Evolutionary conservation across 1,139 yeast species (phyloP), one percentile per base, ranked within the genome.

Genomic region (Yamadazyma sp.): DNA sequence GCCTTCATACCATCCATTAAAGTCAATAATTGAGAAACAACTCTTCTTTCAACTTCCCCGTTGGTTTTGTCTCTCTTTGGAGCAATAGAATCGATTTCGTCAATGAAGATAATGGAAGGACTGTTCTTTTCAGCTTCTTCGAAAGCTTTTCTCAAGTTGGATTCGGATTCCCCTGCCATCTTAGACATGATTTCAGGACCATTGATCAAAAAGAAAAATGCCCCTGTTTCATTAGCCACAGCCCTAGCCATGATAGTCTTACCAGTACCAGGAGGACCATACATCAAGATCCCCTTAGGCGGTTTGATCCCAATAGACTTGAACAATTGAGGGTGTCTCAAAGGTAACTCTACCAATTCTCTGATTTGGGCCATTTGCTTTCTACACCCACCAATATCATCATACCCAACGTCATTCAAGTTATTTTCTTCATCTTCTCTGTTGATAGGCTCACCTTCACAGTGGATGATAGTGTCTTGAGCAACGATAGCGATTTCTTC

Each of bases 121-220:
- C 98, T 92, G 64, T 94, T 89, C 75, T 92, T 92, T 71, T 92
- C 98, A 38, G 99, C 98, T 70, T 92, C 98, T 68, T 92, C 99
- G 57, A 92, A 92, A 4, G 98, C 98, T 71, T 91, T 91, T 73
- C 99, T 83, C 65, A 92, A 76, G 59, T 92, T 92, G 32, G 96
- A 87, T 72, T 92, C 99, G 17, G 97, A 88, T 69, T 92, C 99
- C 73, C 99, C 99, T 35, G 99, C 98, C 99, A 92, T 92, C 72
- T 92, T 92, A 42, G 98, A 89, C 98, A 92, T 92, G 61, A 92
- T 95, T 70, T 92, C 98, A n/a, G 99, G 99, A 66, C 98, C 99
- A 62, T 92, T 92, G 63, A 92, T 92, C 59, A 92, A 78, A 65
- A 92, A 92, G 80, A 92, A 92, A 65, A 92, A 92, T 1, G 98